These are phyloP conservation scores for Calocybe indica DNA, from an alignment of 768 basidiomycete genomes.

Conservation along the genomic window DNA sequence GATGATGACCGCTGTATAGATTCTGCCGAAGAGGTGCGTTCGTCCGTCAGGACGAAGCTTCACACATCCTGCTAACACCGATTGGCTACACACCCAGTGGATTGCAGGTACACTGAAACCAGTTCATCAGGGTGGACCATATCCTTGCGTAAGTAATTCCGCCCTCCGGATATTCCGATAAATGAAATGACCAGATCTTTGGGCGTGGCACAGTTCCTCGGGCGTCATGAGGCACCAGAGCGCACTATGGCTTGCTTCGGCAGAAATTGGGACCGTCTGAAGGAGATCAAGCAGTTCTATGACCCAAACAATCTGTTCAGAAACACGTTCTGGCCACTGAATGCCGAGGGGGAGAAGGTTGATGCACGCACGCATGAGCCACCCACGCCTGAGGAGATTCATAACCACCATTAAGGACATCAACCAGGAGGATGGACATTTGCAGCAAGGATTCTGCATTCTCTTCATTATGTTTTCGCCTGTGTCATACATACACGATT, in stretches of 20 bases:
- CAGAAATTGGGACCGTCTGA: constrained; percentile 66
- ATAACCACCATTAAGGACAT: neutral
- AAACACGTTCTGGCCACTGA: constrained; percentile 78
- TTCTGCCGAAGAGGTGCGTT: constrained; percentile 72
- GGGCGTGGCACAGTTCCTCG: constrained; percentile 52
- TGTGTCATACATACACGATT: neutral
- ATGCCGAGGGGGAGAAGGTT: constrained; percentile 48
- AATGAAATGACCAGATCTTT: too few species aligned
- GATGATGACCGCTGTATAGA: constrained; percentile 77
- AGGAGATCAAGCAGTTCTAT: constrained; percentile 65
- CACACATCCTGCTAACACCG: constrained; percentile 1
- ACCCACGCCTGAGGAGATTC: constrained; percentile 27
- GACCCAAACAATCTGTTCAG: constrained; percentile 75
- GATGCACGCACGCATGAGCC: constrained; percentile 61
- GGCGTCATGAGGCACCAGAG: constrained; percentile 57
- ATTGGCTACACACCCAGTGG: constrained; percentile 46
- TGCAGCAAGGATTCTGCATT: neutral
- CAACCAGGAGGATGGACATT: neutral
- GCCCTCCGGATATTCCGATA: neutral
- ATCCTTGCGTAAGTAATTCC: constrained; percentile 57
- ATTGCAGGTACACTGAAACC: constrained; percentile 67
- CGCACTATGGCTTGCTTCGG: constrained; percentile 68
- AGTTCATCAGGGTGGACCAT: constrained; percentile 72
- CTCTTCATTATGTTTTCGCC: neutral
- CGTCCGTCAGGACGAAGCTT: neutral